phyloP scores from a whole-genome alignment of 75 land plant genomes.

The Azolla pinnata region DNA sequence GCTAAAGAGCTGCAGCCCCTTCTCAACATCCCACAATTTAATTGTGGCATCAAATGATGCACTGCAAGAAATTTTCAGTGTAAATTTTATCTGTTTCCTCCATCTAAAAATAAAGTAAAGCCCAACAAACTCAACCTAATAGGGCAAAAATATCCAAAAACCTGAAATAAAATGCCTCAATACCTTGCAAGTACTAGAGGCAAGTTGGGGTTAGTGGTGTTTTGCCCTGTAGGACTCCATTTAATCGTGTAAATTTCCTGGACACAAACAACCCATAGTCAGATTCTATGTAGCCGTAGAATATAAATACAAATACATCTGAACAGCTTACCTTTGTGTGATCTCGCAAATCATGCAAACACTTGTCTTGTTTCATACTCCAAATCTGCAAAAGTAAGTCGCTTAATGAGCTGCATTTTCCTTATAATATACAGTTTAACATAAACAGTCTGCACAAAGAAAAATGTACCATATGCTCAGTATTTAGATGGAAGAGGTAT shows the following conservation, averaged over 20 bases:
- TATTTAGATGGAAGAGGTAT: no score
- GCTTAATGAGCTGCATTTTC: neutral
- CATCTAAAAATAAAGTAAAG: neutral
- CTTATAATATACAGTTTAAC: neutral
- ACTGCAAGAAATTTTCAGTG: conserved; percentile 23
- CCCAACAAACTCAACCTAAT: neutral
- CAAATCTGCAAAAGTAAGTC: conserved; percentile 71
- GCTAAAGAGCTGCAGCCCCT: conserved; percentile 60
- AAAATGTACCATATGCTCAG: no score
- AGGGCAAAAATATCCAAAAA: neutral
- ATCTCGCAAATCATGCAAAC: conserved; percentile 65
- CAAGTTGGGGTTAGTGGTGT: conserved; percentile 70
- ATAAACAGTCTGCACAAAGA: neutral
- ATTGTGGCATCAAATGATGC: conserved; percentile 99
- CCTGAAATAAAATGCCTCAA: neutral
- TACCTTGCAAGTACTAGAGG: conserved; percentile 80
- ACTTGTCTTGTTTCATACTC: conserved; percentile 86
- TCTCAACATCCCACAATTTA: conserved; percentile 87
- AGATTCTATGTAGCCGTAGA: neutral
- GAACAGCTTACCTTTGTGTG: conserved; percentile 51
- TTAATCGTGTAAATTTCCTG: conserved; percentile 94
- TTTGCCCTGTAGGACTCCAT: conserved; percentile 95
- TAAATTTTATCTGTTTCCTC: neutral
- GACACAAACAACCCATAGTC: conserved; percentile 1
- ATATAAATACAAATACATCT: conserved; percentile 3